Percentiles rank a stretch among this genome's conserved stretches.
Conservation (phyloP, 805 yeast species). For the Cyberlindnera mississippiensis region DNA sequence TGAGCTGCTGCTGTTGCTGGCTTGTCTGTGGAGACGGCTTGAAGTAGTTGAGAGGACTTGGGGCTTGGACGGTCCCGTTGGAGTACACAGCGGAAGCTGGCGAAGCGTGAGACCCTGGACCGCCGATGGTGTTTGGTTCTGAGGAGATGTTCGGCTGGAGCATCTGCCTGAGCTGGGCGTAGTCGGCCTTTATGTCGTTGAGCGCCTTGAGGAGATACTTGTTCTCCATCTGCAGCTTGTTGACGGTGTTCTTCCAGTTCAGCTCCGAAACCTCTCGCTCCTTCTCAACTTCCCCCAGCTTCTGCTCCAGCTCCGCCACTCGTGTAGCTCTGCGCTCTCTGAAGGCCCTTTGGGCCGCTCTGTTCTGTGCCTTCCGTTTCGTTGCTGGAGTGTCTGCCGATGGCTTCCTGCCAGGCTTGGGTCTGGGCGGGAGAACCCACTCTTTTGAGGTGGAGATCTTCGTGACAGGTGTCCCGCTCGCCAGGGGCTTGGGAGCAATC, state of each 20-base stretch:
- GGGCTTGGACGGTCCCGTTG: constrained; percentile 25
- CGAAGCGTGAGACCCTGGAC: constrained; percentile 11
- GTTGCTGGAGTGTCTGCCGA: constrained; percentile 74
- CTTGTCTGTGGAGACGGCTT: constrained; percentile 38
- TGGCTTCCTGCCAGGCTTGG: constrained; percentile 67
- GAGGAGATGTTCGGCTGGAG: too few species aligned
- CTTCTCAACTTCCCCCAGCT: constrained; percentile 61
- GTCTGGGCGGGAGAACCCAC: constrained; percentile 80
- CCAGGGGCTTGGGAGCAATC: constrained; percentile 21
- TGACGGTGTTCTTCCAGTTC: constrained; percentile 23
- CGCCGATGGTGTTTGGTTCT: constrained; percentile 17
- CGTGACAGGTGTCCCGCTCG: constrained; percentile 28
- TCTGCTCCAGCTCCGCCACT: constrained; percentile 72
- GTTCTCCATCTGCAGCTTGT: constrained; percentile 31
- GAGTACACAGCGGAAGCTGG: constrained; percentile 24
- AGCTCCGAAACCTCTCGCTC: constrained; percentile 56
- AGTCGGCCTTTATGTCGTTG: constrained; percentile 28
- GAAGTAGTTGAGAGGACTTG: constrained; percentile 40
- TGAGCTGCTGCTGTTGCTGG: too few species aligned
- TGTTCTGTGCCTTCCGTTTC: constrained; percentile 83
- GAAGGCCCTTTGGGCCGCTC: constrained; percentile 93
- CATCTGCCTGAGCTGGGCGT: constrained; percentile 21
- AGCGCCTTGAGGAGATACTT: constrained; percentile 30
- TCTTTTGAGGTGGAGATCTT: constrained; percentile 61
- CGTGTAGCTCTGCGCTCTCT: constrained; percentile 82